Base-by-base conservation (phyloP, 2,329 filamentous ascomycete genomes). In the Didymella pinodella region DNA sequence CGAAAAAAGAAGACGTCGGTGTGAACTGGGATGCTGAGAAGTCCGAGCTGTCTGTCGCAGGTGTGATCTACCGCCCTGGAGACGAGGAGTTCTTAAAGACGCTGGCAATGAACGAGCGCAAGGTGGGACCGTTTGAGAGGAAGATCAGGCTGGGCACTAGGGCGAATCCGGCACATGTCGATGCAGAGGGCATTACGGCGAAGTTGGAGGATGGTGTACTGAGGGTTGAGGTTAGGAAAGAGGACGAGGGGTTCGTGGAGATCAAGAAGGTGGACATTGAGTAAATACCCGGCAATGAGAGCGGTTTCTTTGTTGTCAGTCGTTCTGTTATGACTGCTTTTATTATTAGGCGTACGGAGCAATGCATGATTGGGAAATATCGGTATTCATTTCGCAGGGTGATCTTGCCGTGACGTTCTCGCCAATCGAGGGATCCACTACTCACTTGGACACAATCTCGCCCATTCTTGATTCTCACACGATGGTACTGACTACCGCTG, bases 141-240 rank as follows among this genome's bases (percentile, higher is more conserved):
- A 87, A 85, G 68, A 81, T 96, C 47, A 82, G 83, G 28, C 81
- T 96, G 26, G 83, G 80, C 16, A 83, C 80, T 48, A 70, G 80
- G 50, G 79, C 81, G 8, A 82, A 82, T 29, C 85, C 85, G 29
- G 86, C 88, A 7, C 82, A 84, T 63, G 80, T 95, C 16, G 88
- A 93, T 67, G 85, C 82, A 1, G 84, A 88, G 48, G 82, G 78
- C 25, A 94, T 95, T 70, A 84, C 82, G 2, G 91, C 91, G 2
- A 92, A 87, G 78, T 83, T 96, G 78, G 89, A 92, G 75, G 90
- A 95, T 72, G 92, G 92, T 5, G 80, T 96, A 1, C 76, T 96
- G 65, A 81, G 88, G 34, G 83, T 96, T n/a, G 87, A 85, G n/a
- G 86, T 96, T 1, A 90, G 90, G 7, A 93, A 92, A 81, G 70